Percentiles rank a stretch among this genome's conserved stretches.
phyloP scores from a whole-genome alignment of 208 protist genomes.

The Trypanosoma caninum region DNA sequence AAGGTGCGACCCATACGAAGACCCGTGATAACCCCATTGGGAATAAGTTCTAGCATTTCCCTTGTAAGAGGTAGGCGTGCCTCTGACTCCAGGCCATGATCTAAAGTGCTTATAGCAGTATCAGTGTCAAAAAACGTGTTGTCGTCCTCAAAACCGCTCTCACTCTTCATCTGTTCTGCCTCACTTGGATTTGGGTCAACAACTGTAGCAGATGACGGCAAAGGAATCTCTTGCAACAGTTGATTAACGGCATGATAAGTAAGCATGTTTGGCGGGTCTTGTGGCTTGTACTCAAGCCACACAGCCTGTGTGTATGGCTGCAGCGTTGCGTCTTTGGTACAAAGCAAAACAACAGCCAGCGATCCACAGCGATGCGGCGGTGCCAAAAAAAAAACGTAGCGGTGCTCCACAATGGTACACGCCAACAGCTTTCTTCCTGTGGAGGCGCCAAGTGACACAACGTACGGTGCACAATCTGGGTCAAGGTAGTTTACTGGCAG shows the following conservation, averaged over 20 bases:
- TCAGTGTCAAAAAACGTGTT: conserved; percentile 29
- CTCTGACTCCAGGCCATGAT: conserved; percentile 24
- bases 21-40: conserved; percentile 17
- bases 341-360: conserved; percentile 25
- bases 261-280: conserved; percentile 24
- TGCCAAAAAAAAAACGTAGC: conserved; percentile 32
- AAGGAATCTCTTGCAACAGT: conserved; percentile 28
- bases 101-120: conserved; percentile 23
- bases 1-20: neutral
- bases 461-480: conserved; percentile 34
- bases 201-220: conserved; percentile 23
- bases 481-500: conserved; percentile 31
- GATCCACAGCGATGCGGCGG: conserved; percentile 21
- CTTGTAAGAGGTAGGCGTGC: conserved; percentile 27
- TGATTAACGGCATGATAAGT: conserved; percentile 35
- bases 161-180: conserved; percentile 22
- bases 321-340: conserved; percentile 27
- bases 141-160: conserved; percentile 31
- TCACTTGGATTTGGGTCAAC: conserved; percentile 29
- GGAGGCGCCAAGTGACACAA: conserved; percentile 20
- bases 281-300: conserved; percentile 29
- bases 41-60: conserved; percentile 30
- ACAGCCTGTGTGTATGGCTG: conserved; percentile 24
- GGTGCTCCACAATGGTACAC: conserved; percentile 29
- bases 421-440: conserved; percentile 19